These are phyloP conservation scores for Pugionium dolabratum DNA, from an alignment of 345 rosid genomes.

Conservation along the genomic window DNA sequence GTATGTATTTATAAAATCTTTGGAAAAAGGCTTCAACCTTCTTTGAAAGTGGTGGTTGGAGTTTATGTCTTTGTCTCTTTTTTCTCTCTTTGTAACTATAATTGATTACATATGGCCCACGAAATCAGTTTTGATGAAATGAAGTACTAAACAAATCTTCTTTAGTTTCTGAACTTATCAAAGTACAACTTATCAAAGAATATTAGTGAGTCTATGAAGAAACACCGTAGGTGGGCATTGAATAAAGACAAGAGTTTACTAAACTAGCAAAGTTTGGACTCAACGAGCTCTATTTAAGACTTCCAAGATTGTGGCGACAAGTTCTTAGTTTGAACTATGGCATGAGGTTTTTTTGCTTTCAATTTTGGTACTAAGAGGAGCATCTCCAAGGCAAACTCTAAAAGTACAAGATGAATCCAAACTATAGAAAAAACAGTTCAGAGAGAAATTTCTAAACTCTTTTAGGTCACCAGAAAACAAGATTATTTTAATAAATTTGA, in stretches of 20 bases:
- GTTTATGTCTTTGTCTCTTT: not conserved
- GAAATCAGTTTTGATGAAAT: slow-evolving; percentile 28
- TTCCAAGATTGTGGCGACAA: slow-evolving; percentile 29
- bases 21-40: not conserved
- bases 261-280: not conserved
- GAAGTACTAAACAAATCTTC: slow-evolving; percentile 28
- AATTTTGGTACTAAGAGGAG: not conserved
- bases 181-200: slow-evolving; percentile 16
- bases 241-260: slow-evolving; percentile 2
- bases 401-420: not conserved
- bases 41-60: not conserved
- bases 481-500: not conserved
- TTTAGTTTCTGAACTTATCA: slow-evolving; percentile 30
- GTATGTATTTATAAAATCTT: slow-evolving; percentile 27
- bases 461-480: slow-evolving; percentile 3
- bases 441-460: not conserved
- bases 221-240: not conserved
- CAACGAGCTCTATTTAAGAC: slow-evolving; percentile 2
- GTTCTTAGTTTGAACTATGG: slow-evolving; percentile 5
- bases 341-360: too few species aligned
- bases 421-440: not conserved
- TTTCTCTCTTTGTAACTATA: slow-evolving; percentile 17
- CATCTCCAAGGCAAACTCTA: slow-evolving; percentile 6
- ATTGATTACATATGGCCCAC: slow-evolving; percentile 37
- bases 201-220: too few species aligned